phyloP scores from a whole-genome alignment of 768 basidiomycete species.

The Sarcomyxa edulis region DNA sequence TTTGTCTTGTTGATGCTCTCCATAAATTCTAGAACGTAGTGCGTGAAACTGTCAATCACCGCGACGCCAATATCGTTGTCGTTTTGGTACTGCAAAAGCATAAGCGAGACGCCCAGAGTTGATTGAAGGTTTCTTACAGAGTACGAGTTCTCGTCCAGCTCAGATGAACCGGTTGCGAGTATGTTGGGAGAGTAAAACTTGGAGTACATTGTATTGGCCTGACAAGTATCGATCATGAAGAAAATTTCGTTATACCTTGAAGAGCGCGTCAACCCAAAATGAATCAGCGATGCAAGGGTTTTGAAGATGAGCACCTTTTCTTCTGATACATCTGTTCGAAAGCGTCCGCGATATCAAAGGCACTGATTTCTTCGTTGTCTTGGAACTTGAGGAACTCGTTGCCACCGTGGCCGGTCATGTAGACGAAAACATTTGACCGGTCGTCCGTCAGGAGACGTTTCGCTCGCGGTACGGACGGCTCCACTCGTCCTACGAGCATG shows the following conservation, averaged over 20 bases:
- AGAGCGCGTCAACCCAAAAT: too few species aligned
- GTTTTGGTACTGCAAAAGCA: slow-evolving; percentile 67
- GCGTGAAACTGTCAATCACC: slow-evolving; percentile 93
- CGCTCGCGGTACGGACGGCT: slow-evolving; percentile 79
- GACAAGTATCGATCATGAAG: slow-evolving; percentile 98
- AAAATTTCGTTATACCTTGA: slow-evolving; percentile 88
- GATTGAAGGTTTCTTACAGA: slow-evolving; percentile 59
- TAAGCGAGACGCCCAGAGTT: neutral
- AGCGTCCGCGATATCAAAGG: slow-evolving; percentile 96
- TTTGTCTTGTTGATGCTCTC: slow-evolving; percentile 92
- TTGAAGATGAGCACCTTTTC: slow-evolving; percentile 71
- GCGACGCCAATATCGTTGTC: slow-evolving; percentile 94
- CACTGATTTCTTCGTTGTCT: slow-evolving; percentile 96
- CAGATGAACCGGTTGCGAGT: slow-evolving; percentile 84
- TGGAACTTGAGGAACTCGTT: slow-evolving; percentile 99
- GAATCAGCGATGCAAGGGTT: too few species aligned
- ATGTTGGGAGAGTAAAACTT: slow-evolving; percentile 93
- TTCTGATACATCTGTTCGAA: slow-evolving; percentile 99
- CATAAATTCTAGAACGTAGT: slow-evolving; percentile 86
- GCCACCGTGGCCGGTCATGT: slow-evolving; percentile 98
- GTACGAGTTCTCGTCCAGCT: slow-evolving; percentile 85
- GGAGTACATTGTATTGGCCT: slow-evolving; percentile 93
- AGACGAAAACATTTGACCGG: slow-evolving; percentile 89
- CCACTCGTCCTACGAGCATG: slow-evolving; percentile 62
- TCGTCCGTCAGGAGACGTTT: slow-evolving; percentile 92